phyloP scores from a whole-genome alignment of 2,329 filamentous ascomycete genomes.

The Cladosporium oxysporum region DNA sequence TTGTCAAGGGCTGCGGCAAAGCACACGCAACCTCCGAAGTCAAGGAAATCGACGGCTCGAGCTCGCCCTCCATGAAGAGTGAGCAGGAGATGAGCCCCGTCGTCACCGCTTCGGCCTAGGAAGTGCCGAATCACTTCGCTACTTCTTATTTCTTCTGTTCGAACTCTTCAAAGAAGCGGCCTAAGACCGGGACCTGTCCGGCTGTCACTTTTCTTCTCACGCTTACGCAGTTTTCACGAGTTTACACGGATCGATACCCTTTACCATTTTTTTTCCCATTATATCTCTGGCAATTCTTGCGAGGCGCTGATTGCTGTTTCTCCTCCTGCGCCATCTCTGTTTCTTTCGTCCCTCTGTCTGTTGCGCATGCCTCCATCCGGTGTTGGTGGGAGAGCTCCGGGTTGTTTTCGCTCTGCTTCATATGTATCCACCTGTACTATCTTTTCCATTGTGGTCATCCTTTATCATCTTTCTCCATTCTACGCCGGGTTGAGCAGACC shows the following conservation, averaged over 20 bases:
- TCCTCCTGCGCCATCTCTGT: not conserved
- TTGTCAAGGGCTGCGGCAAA: conserved; percentile 69
- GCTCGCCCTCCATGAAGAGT: conserved; percentile 38
- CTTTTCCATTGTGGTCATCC: not conserved
- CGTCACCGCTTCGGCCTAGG: conserved; percentile 31
- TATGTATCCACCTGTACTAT: conserved; percentile 15
- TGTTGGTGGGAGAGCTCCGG: not conserved
- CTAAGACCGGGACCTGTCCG: conserved; percentile 19
- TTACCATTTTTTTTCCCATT: not conserved
- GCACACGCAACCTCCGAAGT: conserved; percentile 37
- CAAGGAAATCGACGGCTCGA: conserved; percentile 40
- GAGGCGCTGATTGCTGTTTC: not conserved
- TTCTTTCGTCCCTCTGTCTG: not conserved
- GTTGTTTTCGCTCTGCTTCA: not conserved
- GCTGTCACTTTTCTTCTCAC: conserved; percentile 12
- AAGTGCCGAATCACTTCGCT: not conserved
- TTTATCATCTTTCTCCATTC: not conserved
- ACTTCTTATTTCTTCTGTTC: not conserved
- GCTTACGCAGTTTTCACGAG: conserved; percentile 17
- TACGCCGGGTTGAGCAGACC: not conserved
- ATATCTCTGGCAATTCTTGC: not conserved
- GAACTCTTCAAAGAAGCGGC: not conserved
- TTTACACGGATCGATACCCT: conserved; percentile 19
- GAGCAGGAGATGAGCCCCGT: conserved; percentile 37
- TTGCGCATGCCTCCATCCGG: not conserved